Evolutionary conservation across 139 green algal species (phyloP).

Genomic region (Zygnema circumcarinatum): DNA sequence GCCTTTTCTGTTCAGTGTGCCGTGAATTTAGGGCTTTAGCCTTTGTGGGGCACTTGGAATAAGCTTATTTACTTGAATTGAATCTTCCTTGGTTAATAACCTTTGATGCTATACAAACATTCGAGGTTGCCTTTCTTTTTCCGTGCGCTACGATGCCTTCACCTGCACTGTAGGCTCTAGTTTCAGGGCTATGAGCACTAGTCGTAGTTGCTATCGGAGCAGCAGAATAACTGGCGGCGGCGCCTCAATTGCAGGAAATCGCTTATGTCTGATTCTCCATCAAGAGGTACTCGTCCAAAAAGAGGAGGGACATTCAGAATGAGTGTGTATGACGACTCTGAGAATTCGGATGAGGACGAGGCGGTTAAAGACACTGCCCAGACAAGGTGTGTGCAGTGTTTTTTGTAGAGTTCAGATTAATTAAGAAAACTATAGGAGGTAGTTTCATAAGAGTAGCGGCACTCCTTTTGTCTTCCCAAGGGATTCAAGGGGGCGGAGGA

Average conservation of each 20-base stretch:
- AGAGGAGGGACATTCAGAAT: neutral
- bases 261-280: neutral
- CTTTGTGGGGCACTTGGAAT: no score
- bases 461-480: neutral
- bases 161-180: no score
- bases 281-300: neutral
- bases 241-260: neutral
- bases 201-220: neutral
- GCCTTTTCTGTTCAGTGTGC: no score
- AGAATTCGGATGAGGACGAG: neutral
- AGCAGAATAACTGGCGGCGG: no score
- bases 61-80: no score
- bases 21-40: no score
- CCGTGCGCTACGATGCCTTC: neutral
- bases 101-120: neutral
- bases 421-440: neutral
- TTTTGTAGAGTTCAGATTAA: neutral
- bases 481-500: neutral
- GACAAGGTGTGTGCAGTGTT: neutral
- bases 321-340: neutral
- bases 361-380: neutral
- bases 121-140: neutral
- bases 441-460: neutral
- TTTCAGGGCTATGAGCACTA: neutral
- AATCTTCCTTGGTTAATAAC: no score